Conservation (phyloP, 2,329 filamentous ascomycete genomes). For the Teratosphaeria viscida region DNA sequence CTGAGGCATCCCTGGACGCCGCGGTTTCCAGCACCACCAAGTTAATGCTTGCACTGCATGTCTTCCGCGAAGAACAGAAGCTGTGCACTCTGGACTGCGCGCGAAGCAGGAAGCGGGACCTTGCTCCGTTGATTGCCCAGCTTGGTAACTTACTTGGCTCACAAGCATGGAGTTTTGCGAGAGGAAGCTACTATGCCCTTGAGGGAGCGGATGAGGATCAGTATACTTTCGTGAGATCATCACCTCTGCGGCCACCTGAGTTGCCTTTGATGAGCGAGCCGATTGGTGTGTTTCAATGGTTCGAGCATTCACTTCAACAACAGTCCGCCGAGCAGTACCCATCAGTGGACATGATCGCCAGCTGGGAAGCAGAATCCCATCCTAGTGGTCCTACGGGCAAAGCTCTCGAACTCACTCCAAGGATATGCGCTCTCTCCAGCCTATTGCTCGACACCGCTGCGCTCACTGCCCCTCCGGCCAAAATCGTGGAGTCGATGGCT, state of each 20-base stretch:
- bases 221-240: slow-evolving; percentile 29
- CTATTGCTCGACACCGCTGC: slow-evolving; percentile 15
- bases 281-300: slow-evolving; percentile 21
- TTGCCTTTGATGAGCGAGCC: slow-evolving; percentile 16
- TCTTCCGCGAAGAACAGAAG: slow-evolving; percentile 83
- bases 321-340: slow-evolving; percentile 12
- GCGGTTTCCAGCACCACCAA: slow-evolving; percentile 9
- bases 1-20: neutral
- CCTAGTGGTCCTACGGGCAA: slow-evolving; percentile 3
- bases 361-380: slow-evolving; percentile 6
- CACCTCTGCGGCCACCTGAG: neutral
- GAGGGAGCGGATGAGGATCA: slow-evolving; percentile 47
- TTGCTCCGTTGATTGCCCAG: slow-evolving; percentile 71
- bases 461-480: slow-evolving; percentile 9
- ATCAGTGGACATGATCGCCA: slow-evolving; percentile 14
- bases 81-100: slow-evolving; percentile 42
- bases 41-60: slow-evolving; percentile 59
- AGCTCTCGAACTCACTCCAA: slow-evolving; percentile 13
- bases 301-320: slow-evolving; percentile 17
- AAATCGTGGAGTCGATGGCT: slow-evolving; percentile 50
- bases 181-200: slow-evolving; percentile 47
- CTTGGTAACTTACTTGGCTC: slow-evolving; percentile 75
- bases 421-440: slow-evolving; percentile 13
- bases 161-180: slow-evolving; percentile 46
- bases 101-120: slow-evolving; percentile 3